These are phyloP conservation scores for Pseudogymnoascus sp. DNA, from an alignment of 2,329 filamentous ascomycete species.

Conservation along the genomic window DNA sequence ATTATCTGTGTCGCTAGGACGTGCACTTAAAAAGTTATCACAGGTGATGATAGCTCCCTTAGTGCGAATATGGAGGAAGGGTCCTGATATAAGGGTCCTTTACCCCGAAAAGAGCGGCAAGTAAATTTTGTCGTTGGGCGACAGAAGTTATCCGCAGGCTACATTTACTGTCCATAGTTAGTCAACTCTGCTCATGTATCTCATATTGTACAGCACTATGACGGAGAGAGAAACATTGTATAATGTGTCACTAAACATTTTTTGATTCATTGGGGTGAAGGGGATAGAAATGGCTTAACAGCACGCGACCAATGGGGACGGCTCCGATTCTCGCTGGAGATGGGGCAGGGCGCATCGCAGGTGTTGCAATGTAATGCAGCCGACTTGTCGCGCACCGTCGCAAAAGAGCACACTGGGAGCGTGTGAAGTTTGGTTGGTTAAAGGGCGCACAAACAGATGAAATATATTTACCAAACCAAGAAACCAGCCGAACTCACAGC, in stretches of 20 bases:
- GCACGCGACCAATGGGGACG: neutral
- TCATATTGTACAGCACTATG: neutral
- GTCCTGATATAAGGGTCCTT: neutral
- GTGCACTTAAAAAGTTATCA: neutral
- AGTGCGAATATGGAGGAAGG: neutral
- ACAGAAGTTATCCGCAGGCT: neutral
- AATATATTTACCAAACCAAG: neutral
- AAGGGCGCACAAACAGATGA: neutral
- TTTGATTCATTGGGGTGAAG: neutral
- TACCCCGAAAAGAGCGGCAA: neutral
- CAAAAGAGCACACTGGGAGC: neutral
- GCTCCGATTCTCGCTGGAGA: neutral
- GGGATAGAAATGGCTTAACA: neutral
- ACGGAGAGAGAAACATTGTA: neutral
- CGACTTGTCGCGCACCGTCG: neutral
- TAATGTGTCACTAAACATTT: neutral
- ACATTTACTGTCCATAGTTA: neutral
- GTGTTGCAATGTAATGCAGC: neutral
- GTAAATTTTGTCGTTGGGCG: neutral
- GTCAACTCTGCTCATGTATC: neutral
- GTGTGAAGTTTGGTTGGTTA: neutral
- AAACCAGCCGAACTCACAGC: slow-evolving; percentile 6
- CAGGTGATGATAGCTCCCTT: neutral
- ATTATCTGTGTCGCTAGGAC: neutral
- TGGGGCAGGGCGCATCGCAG: neutral